Conservation (phyloP, 225 moss, liverwort and hornwort genomes). For the Polytrichum commune region DNA sequence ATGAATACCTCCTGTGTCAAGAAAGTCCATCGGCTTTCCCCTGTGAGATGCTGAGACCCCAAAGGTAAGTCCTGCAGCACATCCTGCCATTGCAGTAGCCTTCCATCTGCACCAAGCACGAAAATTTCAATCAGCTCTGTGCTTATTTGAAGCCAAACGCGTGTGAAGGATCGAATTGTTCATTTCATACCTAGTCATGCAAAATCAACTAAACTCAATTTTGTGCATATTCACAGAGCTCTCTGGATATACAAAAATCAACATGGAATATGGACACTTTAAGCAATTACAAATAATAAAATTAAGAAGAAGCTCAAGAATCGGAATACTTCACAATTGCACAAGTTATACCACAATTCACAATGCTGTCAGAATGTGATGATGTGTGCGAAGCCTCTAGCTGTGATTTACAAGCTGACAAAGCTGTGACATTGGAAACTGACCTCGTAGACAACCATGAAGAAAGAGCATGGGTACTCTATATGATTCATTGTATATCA, state of each 20-base stretch:
- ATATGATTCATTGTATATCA: slow-evolving; percentile 89
- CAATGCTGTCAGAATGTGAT: not conserved
- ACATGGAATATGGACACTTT: not conserved
- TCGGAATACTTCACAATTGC: not conserved
- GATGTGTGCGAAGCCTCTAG: not conserved
- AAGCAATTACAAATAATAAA: not conserved
- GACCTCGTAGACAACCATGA: slow-evolving; percentile 63
- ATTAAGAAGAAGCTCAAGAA: not conserved
- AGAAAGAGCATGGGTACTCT: slow-evolving; percentile 77
- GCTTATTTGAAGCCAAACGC: too few species aligned
- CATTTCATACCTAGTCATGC: too few species aligned
- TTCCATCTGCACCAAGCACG: slow-evolving; percentile 47
- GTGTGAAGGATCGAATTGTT: too few species aligned
- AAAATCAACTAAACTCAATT: not conserved
- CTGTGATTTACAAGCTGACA: not conserved
- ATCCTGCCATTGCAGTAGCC: slow-evolving; percentile 48
- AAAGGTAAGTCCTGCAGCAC: slow-evolving; percentile 53
- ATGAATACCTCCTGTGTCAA: slow-evolving; percentile 81
- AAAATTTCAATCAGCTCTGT: too few species aligned
- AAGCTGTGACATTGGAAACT: not conserved
- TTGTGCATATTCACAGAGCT: not conserved
- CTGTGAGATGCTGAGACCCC: slow-evolving; percentile 43
- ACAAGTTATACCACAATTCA: too few species aligned
- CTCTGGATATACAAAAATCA: not conserved
- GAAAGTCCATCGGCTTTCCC: slow-evolving; percentile 81